A percentile compares a stretch with the other conserved stretches of the same genome.
These are phyloP conservation scores for Diaporthe eres DNA, from an alignment of 2,329 filamentous ascomycete genomes.

Conservation along the genomic window DNA sequence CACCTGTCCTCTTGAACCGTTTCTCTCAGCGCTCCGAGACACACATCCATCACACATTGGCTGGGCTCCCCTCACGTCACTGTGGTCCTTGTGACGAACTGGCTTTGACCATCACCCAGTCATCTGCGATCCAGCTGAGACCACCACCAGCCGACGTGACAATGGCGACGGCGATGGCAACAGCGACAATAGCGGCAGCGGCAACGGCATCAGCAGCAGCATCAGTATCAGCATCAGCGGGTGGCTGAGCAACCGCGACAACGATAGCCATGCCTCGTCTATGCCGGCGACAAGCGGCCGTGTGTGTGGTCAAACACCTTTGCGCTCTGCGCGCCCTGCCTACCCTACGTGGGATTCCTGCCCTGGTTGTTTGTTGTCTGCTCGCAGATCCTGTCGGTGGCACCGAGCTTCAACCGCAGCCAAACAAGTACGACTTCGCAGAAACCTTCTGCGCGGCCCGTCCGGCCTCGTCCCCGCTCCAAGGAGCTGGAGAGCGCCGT, in stretches of 20 bases:
- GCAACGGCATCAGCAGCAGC: background rate
- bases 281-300: conserved; percentile 26
- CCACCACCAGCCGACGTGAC: conserved; percentile 11
- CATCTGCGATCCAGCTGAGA: conserved; percentile 25
- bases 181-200: background rate
- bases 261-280: conserved; percentile 23
- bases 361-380: conserved; percentile 21
- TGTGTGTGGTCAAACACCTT: background rate
- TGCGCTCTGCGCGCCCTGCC: conserved; percentile 3
- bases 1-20: conserved; percentile 23
- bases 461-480: conserved; percentile 29
- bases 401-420: conserved; percentile 28
- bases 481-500: conserved; percentile 25
- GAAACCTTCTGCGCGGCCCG: conserved; percentile 21
- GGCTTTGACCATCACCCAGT: conserved; percentile 6
- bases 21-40: conserved; percentile 32
- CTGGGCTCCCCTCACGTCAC: conserved; percentile 31
- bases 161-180: background rate
- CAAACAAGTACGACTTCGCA: conserved; percentile 21
- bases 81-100: conserved; percentile 14
- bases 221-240: background rate
- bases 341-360: conserved; percentile 26
- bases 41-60: conserved; percentile 33
- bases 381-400: conserved; percentile 27
- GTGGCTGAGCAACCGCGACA: conserved; percentile 30